Evolutionary conservation across 495 filamentous ascomycete species (phyloP), one percentile per base, ranked within the genome.

Genomic region (Podospora appendiculata): DNA sequence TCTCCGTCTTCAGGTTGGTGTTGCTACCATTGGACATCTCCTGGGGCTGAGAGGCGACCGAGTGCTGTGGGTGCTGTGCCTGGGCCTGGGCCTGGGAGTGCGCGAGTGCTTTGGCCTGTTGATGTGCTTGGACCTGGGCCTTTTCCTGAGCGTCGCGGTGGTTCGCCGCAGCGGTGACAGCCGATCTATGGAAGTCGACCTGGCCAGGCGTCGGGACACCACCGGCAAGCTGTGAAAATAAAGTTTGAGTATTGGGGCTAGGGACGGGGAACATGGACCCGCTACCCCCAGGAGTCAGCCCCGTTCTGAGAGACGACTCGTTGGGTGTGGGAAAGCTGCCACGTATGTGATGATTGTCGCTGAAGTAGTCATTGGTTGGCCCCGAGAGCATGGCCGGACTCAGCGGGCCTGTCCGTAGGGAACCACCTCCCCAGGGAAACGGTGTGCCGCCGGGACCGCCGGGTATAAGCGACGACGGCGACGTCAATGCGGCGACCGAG

Each of bases 331-430:
- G 86, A 64, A 97, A 94, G 34, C 86, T 80, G 47, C 87, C 84
- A 56, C 89, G 76, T 50, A 94, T 80, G 64, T 92, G 87, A 61
- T 85, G 83, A 8, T 88, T 90, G 65, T 95, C 90, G 59, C 75
- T 82, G 54, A 85, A 81, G 58, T 86, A 76, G 70, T 86, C 71
- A 70, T 76, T 77, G 44, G 85, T 80, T 16, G 88, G 93, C 35
- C 90, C 93, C 44, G 90, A 86, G 17, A 98, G 83, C 93, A 98
- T 98, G 51, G 93, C 93, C 70, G 93, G 93, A 67, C 93, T 97
- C 61, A 98, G 68, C 19, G 94, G 93, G 55, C 93, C 93, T 46
- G 90, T 89, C 47, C 93, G 83, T 57, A 98, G 75, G 18, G 89
- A 94, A 61, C 90, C 85, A 43, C 79, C 74, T 58, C 78, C 79